These are phyloP conservation scores for Kwoniella pini DNA, from an alignment of 768 basidiomycete species.

Conservation along the genomic window DNA sequence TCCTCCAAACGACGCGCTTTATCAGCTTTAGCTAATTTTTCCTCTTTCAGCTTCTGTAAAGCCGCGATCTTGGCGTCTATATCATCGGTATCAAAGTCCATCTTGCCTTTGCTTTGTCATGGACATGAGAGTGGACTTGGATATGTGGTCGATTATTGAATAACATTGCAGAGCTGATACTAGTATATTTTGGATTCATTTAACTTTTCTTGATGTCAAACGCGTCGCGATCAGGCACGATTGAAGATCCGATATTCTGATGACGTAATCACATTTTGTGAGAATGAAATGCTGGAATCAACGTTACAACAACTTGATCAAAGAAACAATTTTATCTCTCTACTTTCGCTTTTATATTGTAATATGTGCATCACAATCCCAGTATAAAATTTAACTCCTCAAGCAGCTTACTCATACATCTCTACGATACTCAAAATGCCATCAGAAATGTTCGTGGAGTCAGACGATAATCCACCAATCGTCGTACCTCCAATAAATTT, in stretches of 20 bases:
- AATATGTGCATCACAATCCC: no score
- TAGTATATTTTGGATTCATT: no score
- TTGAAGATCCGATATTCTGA: neutral
- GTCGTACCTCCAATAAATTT: constrained; percentile 53
- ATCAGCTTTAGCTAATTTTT: constrained; percentile 20
- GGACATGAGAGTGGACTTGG: no score
- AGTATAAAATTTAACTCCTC: neutral
- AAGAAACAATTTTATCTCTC: no score
- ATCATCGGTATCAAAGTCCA: constrained; percentile 32
- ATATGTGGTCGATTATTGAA: no score
- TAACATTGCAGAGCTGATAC: no score
- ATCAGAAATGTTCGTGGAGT: neutral
- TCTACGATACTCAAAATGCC: neutral
- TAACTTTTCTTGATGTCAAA: no score
- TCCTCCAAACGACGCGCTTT: constrained; percentile 11
- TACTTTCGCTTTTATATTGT: no score
- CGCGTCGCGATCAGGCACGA: neutral
- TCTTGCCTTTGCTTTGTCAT: no score
- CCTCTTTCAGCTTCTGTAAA: constrained; percentile 24
- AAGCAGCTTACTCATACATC: neutral
- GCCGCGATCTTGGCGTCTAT: constrained; percentile 44
- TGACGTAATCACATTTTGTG: constrained; percentile 11
- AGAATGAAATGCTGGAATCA: no score
- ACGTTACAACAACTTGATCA: no score
- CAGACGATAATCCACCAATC: constrained; percentile 12